Conservation (phyloP, 2,329 filamentous ascomycete genomes). For the Paraconiothyrium brasiliense region DNA sequence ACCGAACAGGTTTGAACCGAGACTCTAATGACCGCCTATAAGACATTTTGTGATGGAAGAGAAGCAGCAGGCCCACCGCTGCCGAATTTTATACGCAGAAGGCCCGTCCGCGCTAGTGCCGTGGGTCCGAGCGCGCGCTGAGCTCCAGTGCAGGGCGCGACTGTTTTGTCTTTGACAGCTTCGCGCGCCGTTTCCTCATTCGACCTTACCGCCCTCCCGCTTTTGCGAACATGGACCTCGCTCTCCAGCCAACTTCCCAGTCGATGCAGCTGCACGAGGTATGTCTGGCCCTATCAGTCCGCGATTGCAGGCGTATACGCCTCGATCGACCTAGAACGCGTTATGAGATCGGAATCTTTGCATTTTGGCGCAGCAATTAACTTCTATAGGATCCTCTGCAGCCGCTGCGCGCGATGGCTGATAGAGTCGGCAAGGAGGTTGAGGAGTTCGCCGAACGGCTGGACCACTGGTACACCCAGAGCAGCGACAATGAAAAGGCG, state of each 20-base stretch:
- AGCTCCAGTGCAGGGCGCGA: conserved; percentile 23
- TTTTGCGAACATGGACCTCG: conserved; percentile 59
- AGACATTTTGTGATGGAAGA: conserved; percentile 74
- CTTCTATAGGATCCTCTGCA: conserved; percentile 59
- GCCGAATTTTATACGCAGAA: conserved; percentile 32
- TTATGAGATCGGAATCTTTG: conserved; percentile 17
- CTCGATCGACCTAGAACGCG: conserved; percentile 5
- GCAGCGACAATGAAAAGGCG: conserved; percentile 49
- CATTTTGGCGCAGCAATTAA: conserved; percentile 23
- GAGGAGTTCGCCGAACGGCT: conserved; percentile 86
- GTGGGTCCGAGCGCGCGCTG: conserved; percentile 17
- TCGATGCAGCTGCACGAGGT: conserved; percentile 2
- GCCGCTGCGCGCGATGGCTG: conserved; percentile 70
- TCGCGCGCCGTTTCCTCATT: neutral
- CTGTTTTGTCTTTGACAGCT: conserved; percentile 35
- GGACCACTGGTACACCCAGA: conserved; percentile 69
- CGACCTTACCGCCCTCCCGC: conserved; percentile 43
- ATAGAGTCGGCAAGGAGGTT: conserved; percentile 80
- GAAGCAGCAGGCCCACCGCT: conserved; percentile 39
- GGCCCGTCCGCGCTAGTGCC: conserved; percentile 30
- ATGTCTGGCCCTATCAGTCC: neutral
- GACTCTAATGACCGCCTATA: conserved; percentile 97
- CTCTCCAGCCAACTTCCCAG: neutral
- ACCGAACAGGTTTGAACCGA: conserved; percentile 89
- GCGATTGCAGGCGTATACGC: conserved; percentile 11